Percentiles rank a stretch among this genome's conserved stretches.
Conservation (phyloP, 345 rosid genomes). For the Odontarrhena argentea region DNA sequence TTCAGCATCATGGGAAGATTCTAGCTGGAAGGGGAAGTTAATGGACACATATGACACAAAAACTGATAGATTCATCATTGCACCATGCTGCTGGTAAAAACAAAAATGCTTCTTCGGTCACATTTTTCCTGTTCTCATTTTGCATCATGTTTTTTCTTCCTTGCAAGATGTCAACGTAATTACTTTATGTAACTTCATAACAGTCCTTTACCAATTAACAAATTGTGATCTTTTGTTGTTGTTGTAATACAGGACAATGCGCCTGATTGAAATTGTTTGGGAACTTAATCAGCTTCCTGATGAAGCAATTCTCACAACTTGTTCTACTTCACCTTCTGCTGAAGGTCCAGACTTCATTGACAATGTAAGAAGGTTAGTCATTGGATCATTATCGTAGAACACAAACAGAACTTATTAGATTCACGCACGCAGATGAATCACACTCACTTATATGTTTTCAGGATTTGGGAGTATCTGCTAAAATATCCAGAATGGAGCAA, state of each 20-base stretch:
- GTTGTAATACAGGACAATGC: slow-evolving; percentile 55
- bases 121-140: neutral
- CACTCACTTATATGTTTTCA: slow-evolving; percentile 30
- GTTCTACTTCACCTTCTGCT: slow-evolving; percentile 86
- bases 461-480: slow-evolving; percentile 66
- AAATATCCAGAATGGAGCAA: slow-evolving; percentile 61
- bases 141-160: neutral
- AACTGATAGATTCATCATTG: slow-evolving; percentile 67
- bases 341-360: slow-evolving; percentile 87
- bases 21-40: slow-evolving; percentile 66
- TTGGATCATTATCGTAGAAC: slow-evolving; percentile 4
- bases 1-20: slow-evolving; percentile 59
- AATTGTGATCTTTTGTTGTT: neutral
- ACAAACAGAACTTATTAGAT: neutral
- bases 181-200: neutral
- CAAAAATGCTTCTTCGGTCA: neutral
- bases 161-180: neutral
- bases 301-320: slow-evolving; percentile 53
- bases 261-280: slow-evolving; percentile 38
- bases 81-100: slow-evolving; percentile 75
- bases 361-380: slow-evolving; percentile 54
- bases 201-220: neutral
- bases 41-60: slow-evolving; percentile 79
- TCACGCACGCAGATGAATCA: neutral
- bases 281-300: slow-evolving; percentile 53